Evolutionary conservation across 2,329 filamentous ascomycete species (phyloP), one percentile per base, ranked within the genome.

Genomic region (Beauveria medogensis): DNA sequence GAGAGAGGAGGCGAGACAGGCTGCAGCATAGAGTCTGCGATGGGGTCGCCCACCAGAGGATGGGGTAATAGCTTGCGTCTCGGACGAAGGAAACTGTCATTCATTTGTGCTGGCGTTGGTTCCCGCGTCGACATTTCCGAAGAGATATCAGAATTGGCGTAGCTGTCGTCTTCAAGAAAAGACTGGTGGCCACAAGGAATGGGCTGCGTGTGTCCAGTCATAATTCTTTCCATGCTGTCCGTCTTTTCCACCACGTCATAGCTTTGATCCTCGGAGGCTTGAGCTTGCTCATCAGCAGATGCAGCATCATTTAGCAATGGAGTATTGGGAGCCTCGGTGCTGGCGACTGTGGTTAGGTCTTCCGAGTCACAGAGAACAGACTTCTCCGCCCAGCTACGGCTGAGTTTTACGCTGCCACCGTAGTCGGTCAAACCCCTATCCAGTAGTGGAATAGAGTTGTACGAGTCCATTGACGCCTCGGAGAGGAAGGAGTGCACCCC

Each of bases 391-490:
- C 83, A 86, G 62, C 80, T 77, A 7, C 70, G 72, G 12, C 74
- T 74, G 28, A 69, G 67, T 43, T 71, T 73, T 61, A 73, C 74
- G 64, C 77, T 78, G 8, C 68, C 72, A 1, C 72, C 78, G 63
- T 84, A 80, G 47, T 84, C 81, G 0, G 78, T 80, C 34, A 80
- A 69, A 3, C 82, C 89, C 55, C 89, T 83, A 63, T 93, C 88
- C 14, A 95, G 80, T 8, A 94, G 79, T 4, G 91, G 90, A 40
- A 87, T 85, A 0, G 90, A 92, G 44, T 84, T 87, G 69, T 91
- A 92, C 0, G 90, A 93, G 55, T 87, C 85, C 30, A 84, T 81
- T 0, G 90, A 92, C 60, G 82, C 83, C 16, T 84, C 81, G 1
- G 83, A 83, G 3, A 83, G 64, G 65, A 82, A 80, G 0, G 82